Conservation (phyloP, 164 flowering plant species). For the Tetrastigma voinierianum region DNA sequence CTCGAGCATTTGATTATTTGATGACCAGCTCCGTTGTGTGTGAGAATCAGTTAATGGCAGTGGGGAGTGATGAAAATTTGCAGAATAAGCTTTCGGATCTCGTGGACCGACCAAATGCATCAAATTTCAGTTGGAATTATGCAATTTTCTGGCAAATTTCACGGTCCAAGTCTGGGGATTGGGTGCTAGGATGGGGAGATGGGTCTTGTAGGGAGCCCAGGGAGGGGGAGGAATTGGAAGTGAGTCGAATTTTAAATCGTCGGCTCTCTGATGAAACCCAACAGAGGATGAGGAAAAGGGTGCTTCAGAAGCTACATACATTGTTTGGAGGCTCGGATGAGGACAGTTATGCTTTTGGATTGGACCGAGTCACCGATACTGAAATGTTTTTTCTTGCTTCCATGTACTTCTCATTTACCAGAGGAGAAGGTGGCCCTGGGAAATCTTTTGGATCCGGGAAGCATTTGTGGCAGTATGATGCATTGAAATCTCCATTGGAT, state of each 20-base stretch:
- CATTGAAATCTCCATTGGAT: conserved; percentile 43
- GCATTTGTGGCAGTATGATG: conserved; percentile 71
- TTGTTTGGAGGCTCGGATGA: conserved; percentile 85
- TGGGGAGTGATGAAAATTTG: conserved; percentile 58
- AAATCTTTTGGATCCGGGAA: conserved; percentile 63
- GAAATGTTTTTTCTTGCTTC: conserved; percentile 96
- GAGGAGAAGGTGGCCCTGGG: conserved; percentile 90
- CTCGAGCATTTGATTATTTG: conserved; percentile 69
- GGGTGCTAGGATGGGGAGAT: conserved; percentile 92
- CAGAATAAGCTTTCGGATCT: conserved; percentile 88
- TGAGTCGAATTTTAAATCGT: conserved; percentile 23
- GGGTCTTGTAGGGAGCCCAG: conserved; percentile 88
- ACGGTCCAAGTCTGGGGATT: conserved; percentile 64
- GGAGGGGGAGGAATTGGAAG: conserved; percentile 69
- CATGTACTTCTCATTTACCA: conserved; percentile 91
- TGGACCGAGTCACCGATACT: conserved; percentile 83
- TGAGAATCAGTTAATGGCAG: conserved; percentile 48
- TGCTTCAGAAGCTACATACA: conserved; percentile 73
- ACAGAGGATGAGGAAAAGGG: conserved; percentile 84
- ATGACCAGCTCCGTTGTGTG: conserved; percentile 45
- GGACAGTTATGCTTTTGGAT: conserved; percentile 68
- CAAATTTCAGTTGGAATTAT: conserved; percentile 86
- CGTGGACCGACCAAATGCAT: conserved; percentile 61
- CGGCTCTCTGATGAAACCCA: conserved; percentile 57
- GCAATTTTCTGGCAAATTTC: conserved; percentile 94